phyloP scores from a whole-genome alignment of 1,284 basidiomycete species.

The Ganoderma boninense region DNA sequence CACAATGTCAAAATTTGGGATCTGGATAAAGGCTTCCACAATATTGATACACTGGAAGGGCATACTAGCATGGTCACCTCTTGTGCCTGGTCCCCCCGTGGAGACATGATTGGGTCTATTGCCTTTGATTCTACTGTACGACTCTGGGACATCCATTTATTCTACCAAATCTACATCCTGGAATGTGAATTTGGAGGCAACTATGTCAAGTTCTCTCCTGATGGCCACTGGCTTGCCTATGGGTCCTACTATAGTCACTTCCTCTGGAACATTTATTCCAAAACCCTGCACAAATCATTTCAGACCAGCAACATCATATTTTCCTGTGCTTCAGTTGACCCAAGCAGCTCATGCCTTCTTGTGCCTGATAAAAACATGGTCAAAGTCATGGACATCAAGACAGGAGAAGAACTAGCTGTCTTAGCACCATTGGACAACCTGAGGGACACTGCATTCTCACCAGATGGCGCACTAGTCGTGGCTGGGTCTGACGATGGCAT shows the following conservation, averaged over 20 bases:
- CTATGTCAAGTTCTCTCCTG: too few relatives aligned
- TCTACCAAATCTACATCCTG: constrained; percentile 6
- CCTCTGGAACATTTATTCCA: too few relatives aligned
- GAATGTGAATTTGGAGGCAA: too few relatives aligned
- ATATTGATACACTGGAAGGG: constrained; percentile 19
- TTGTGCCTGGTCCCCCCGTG: constrained; percentile 33
- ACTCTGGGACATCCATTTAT: constrained; percentile 28
- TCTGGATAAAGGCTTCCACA: constrained; percentile 12
- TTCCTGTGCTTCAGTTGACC: too few relatives aligned
- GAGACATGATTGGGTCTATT: constrained; percentile 26
- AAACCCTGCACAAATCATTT: too few relatives aligned
- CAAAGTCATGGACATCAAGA: too few relatives aligned
- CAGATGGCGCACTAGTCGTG: constrained; percentile 26
- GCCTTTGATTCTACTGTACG: constrained; percentile 22
- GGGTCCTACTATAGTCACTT: too few relatives aligned
- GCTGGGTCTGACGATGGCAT: constrained; percentile 21
- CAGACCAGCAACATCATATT: too few relatives aligned
- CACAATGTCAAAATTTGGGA: constrained; percentile 31
- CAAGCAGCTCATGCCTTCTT: too few relatives aligned
- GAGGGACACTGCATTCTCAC: constrained; percentile 19
- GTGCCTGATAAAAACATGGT: too few relatives aligned
- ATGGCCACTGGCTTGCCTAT: too few relatives aligned
- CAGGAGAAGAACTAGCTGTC: too few relatives aligned
- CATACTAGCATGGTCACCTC: constrained; percentile 24
- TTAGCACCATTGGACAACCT: constrained; percentile 15